phyloP scores from a whole-genome alignment of 768 basidiomycete species.

The Pleurotus platypus region DNA sequence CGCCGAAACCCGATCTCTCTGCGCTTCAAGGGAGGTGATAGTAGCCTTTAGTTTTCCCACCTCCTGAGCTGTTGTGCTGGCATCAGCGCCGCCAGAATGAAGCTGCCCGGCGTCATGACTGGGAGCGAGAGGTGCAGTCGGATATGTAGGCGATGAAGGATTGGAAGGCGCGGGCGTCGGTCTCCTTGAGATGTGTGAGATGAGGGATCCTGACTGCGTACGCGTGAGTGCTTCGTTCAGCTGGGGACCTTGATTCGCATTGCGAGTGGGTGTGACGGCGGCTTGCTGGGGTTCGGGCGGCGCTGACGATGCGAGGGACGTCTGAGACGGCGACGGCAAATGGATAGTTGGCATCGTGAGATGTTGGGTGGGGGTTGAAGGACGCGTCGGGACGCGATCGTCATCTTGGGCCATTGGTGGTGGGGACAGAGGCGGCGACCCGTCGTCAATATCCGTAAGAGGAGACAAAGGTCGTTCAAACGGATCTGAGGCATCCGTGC shows the following conservation, averaged over 20 bases:
- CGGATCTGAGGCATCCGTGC: too few relatives aligned
- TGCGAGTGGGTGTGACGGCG: background rate
- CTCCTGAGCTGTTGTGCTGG: background rate
- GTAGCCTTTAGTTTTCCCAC: background rate
- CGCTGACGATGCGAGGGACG: background rate
- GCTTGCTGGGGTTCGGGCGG: background rate
- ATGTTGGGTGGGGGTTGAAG: background rate
- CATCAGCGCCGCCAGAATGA: background rate
- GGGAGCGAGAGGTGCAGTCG: background rate
- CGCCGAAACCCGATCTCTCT: background rate
- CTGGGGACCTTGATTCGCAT: background rate
- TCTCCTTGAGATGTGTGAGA: slow-evolving; percentile 41
- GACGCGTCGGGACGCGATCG: background rate
- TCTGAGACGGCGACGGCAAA: background rate
- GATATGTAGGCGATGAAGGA: slow-evolving; percentile 14
- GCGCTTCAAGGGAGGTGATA: background rate
- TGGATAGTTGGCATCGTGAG: background rate
- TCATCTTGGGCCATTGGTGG: background rate
- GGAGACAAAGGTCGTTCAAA: background rate
- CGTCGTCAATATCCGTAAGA: slow-evolving; percentile 2
- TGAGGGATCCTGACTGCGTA: slow-evolving; percentile 46
- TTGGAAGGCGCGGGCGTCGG: slow-evolving; percentile 49
- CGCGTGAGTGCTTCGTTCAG: slow-evolving; percentile 21
- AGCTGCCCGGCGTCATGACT: background rate
- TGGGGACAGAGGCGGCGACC: background rate